phyloP scores from a whole-genome alignment of 2,329 filamentous ascomycete species.

The Eutypella sp. region DNA sequence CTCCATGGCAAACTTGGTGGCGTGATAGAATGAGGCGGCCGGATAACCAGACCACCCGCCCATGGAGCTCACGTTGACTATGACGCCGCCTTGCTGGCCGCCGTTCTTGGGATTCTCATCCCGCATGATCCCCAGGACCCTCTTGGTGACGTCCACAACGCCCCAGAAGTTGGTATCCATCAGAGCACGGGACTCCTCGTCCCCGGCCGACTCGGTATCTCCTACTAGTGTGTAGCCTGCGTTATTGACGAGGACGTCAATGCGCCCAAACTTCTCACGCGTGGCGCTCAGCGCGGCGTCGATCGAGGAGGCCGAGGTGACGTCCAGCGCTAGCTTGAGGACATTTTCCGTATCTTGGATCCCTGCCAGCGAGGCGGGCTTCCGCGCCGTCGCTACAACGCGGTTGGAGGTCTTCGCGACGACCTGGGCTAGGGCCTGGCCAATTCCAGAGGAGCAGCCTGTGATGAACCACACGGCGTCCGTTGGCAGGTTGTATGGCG shows the following conservation, averaged over 20 bases:
- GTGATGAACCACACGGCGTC: constrained; percentile 26
- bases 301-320: constrained; percentile 36
- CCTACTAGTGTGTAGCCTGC: constrained; percentile 26
- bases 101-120: constrained; percentile 24
- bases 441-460: constrained; percentile 25
- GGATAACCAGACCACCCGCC: constrained; percentile 36
- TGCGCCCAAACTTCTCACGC: constrained; percentile 27
- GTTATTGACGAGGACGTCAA: constrained; percentile 31
- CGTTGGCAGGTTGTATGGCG: constrained; percentile 17
- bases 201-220: constrained; percentile 25
- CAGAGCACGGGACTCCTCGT: constrained; percentile 27
- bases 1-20: constrained; percentile 40
- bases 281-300: constrained; percentile 28
- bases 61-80: constrained; percentile 52
- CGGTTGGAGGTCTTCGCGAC: constrained; percentile 19
- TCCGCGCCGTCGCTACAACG: constrained; percentile 31
- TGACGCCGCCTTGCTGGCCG: constrained; percentile 40
- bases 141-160: constrained; percentile 32
- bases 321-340: constrained; percentile 43
- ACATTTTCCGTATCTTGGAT: constrained; percentile 31
- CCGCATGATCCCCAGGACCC: constrained; percentile 33
- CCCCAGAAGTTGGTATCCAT: constrained; percentile 42
- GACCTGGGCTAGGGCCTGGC: constrained; percentile 17
- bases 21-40: constrained; percentile 33
- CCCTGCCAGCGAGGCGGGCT: constrained; percentile 33